Evolutionary conservation across 2,329 filamentous ascomycete species (phyloP), one percentile per base, ranked within the genome.

Genomic region (Venturia effusa): DNA sequence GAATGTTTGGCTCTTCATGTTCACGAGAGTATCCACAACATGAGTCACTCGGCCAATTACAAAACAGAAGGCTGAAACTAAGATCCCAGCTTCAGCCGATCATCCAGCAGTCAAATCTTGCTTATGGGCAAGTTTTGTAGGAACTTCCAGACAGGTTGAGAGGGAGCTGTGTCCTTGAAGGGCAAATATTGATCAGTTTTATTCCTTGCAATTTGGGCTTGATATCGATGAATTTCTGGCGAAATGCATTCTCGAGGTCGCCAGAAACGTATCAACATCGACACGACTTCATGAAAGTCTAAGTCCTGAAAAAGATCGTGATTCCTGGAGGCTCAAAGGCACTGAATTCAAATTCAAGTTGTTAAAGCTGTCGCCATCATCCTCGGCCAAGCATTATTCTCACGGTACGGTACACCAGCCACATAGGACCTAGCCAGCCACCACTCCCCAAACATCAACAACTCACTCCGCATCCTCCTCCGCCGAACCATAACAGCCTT

Each of bases 381-480:
- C n/a, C 24, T 51, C 45, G 45, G 45, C 45, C 45, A 24, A 45
- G 57, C 59, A 62, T 8, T 13, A 7, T 27, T 17, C n/a, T 60
- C 24, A 37, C 48, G 34, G 37, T 39, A 37, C 34, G 27, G 11
- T 27, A 41, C 30, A 34, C 48, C 54, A 60, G 40, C 54, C 55
- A 59, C n/a, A n/a, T 24, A 19, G 22, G 4, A 32, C 41, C 51
- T 17, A 57, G 51, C 51, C 59, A 62, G n/a, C 59, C 59, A 40
- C 55, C 54, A 19, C n/a, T 10, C 51, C 27, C 32, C 51, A 61
- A 41, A 61, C 59, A 61, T 61, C 51, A 57, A 57, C 27, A 34
- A 8, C 27, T 22, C 24, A 30, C 32, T 37, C 61, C 40, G 32
- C 61, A 45, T 41, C 27, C 40, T 39, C 51, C 30, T 60, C 34